Conservation (phyloP, 208 protist genomes). For the Acanthamoeba triangularis region DNA sequence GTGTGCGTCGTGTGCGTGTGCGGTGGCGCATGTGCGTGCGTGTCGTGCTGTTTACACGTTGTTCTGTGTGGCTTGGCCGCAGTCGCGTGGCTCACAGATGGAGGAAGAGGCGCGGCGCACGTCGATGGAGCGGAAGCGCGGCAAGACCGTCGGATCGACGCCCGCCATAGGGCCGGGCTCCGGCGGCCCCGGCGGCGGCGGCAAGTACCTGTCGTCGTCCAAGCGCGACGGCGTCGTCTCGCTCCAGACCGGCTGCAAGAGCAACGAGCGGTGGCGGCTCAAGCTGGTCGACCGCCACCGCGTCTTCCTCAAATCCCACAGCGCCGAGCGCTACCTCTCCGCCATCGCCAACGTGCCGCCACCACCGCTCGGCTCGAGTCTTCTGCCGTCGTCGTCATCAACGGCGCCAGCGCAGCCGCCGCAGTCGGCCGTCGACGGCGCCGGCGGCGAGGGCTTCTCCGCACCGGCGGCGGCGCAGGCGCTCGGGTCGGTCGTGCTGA, state of each 20-base stretch:
- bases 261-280: constrained; percentile 45
- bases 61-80: background rate
- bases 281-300: constrained; percentile 47
- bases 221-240: constrained; percentile 35
- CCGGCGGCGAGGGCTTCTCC: background rate
- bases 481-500: background rate
- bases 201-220: background rate
- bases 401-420: background rate
- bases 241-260: constrained; percentile 8
- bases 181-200: background rate
- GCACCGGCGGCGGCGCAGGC: background rate
- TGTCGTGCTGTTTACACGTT: no score
- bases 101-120: background rate
- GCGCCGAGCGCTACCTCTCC: background rate
- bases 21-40: no score
- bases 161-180: background rate
- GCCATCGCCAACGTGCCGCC: background rate
- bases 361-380: background rate
- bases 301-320: background rate
- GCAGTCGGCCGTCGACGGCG: background rate
- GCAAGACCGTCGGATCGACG: background rate
- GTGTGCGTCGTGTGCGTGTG: background rate
- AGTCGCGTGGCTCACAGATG: background rate
- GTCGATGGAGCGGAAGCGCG: constrained; percentile 11
- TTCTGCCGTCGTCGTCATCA: background rate